Evolutionary conservation across 495 filamentous ascomycete species (phyloP).

Genomic region (Neurospora africana): DNA sequence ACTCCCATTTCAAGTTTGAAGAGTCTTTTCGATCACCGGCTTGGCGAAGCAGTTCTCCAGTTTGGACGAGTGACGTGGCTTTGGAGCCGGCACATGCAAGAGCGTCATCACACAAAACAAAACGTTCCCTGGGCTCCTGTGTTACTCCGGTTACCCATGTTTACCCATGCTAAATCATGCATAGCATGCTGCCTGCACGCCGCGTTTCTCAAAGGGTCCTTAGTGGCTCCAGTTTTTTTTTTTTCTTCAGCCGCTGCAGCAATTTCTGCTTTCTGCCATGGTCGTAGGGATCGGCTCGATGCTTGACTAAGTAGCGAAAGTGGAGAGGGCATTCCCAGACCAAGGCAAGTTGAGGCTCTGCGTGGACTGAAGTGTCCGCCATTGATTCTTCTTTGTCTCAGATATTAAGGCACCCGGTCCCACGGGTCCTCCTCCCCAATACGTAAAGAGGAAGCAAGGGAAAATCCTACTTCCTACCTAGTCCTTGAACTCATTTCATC

Average conservation of each 20-base stretch:
- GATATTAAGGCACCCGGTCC: not conserved
- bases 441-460: not conserved
- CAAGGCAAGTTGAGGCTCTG: not conserved
- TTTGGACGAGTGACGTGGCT: not conserved
- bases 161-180: too few relatives aligned
- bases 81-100: not conserved
- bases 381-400: not conserved
- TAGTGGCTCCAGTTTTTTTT: not conserved
- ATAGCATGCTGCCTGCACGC: not conserved
- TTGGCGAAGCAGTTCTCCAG: not conserved
- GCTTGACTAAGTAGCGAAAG: not conserved
- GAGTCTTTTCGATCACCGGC: not conserved
- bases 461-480: too few relatives aligned
- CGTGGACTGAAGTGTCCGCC: not conserved
- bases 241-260: not conserved
- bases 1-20: not conserved
- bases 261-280: not conserved
- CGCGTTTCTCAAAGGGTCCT: not conserved
- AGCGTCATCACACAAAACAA: not conserved
- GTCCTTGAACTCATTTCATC: not conserved
- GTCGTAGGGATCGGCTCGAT: not conserved
- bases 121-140: too few relatives aligned
- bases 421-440: not conserved
- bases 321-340: not conserved
- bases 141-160: too few relatives aligned